A percentile compares a stretch with the other conserved stretches of the same genome.
Conservation (phyloP, 1,284 basidiomycete genomes). For the Leccinum griseonigrum region DNA sequence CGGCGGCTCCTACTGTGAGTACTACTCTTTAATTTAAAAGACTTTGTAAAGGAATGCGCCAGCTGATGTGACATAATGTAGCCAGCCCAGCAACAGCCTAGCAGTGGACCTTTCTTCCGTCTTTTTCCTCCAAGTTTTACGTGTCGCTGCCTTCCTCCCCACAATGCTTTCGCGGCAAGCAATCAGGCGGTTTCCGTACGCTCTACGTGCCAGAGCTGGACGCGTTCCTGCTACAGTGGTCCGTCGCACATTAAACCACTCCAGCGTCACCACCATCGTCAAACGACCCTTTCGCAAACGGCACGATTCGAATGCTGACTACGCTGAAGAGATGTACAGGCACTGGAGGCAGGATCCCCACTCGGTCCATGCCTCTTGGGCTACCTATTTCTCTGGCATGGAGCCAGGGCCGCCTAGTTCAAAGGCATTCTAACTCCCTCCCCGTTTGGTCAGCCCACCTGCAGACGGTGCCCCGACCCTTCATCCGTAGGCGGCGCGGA, state of each 20-base stretch:
- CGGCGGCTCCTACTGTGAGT: neutral
- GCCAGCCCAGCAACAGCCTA: neutral
- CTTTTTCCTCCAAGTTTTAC: neutral
- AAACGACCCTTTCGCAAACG: conserved; percentile 84
- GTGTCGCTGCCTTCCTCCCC: neutral
- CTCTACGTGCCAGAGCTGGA: conserved; percentile 16
- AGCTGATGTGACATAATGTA: conserved; percentile 19
- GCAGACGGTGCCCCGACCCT: conserved; percentile 84
- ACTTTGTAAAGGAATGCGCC: too few species aligned
- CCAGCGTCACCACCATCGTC: conserved; percentile 56
- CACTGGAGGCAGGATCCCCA: conserved; percentile 89
- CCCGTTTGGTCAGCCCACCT: conserved; percentile 64
- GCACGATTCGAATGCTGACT: conserved; percentile 81
- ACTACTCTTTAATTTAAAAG: too few species aligned
- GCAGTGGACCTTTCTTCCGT: conserved; percentile 2
- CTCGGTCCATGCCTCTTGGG: conserved; percentile 94
- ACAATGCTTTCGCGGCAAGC: conserved; percentile 32
- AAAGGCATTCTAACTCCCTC: conserved; percentile 86
- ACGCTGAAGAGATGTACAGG: conserved; percentile 95
- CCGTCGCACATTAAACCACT: conserved; percentile 44
- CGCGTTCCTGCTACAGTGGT: conserved; percentile 13
- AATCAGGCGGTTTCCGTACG: conserved; percentile 30
- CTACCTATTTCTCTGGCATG: conserved; percentile 91
- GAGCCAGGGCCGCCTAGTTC: conserved; percentile 85
- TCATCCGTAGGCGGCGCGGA: conserved; percentile 69